Conservation (phyloP, 768 basidiomycete species). For the Chalciporus pseudorubinellus region DNA sequence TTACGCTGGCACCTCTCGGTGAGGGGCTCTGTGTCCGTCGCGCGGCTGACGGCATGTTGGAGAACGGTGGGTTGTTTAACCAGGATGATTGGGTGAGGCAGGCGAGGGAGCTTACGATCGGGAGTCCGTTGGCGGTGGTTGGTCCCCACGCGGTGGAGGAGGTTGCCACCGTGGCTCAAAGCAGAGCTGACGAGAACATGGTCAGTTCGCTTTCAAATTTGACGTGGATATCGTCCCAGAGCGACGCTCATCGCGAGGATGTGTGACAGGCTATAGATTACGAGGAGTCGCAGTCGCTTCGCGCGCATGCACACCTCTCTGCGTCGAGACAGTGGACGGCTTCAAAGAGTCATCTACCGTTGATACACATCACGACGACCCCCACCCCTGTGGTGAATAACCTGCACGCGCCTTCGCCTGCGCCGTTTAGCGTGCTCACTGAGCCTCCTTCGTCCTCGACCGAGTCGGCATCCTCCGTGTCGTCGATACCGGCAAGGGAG, state of each 20-base stretch:
- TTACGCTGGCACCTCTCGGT: slow-evolving; percentile 39
- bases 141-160: slow-evolving; percentile 7
- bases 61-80: slow-evolving; percentile 33
- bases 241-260: slow-evolving; percentile 8
- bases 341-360: slow-evolving; percentile 19
- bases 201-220: slow-evolving; percentile 33
- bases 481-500: slow-evolving; percentile 7
- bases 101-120: slow-evolving; percentile 62
- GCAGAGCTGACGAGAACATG: slow-evolving; percentile 42
- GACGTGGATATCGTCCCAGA: not conserved
- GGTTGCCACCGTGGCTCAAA: slow-evolving; percentile 2
- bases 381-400: not conserved
- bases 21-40: slow-evolving; percentile 28
- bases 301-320: slow-evolving; percentile 10
- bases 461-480: slow-evolving; percentile 15
- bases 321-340: slow-evolving; percentile 12
- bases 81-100: slow-evolving; percentile 78
- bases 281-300: slow-evolving; percentile 16
- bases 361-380: slow-evolving; percentile 26
- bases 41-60: slow-evolving; percentile 25
- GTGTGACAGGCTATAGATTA: slow-evolving; percentile 23
- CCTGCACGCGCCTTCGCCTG: slow-evolving; percentile 12
- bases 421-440: slow-evolving; percentile 28
- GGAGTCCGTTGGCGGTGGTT: slow-evolving; percentile 21
- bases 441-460: slow-evolving; percentile 23